A percentile compares a stretch with the other conserved stretches of the same genome.
Evolutionary conservation across 768 basidiomycete species (phyloP).

Genomic region (Calocybe indica): DNA sequence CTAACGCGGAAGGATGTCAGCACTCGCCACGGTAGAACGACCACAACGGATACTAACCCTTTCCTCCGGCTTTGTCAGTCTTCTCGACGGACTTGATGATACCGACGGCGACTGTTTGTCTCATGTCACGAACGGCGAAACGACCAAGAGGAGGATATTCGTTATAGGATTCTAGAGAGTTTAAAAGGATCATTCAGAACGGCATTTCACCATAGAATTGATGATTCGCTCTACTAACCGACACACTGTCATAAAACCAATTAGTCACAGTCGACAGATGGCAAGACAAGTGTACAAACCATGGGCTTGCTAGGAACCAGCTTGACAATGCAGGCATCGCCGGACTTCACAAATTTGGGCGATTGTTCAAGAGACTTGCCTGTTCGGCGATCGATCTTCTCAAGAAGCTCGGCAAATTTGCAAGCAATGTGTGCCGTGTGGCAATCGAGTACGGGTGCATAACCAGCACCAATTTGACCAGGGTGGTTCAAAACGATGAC

Average conservation of each 20-base stretch:
- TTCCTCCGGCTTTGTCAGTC: slow-evolving; percentile 84
- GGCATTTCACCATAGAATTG: not conserved
- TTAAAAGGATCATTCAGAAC: not conserved
- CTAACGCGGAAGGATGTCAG: slow-evolving; percentile 26
- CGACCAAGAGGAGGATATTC: slow-evolving; percentile 99
- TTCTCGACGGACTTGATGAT: slow-evolving; percentile 98
- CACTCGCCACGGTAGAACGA: not conserved
- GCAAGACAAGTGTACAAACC: slow-evolving; percentile 26
- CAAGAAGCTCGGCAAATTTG: slow-evolving; percentile 97
- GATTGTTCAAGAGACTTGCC: slow-evolving; percentile 84
- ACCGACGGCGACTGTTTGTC: slow-evolving; percentile 98
- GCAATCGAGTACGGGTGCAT: slow-evolving; percentile 98
- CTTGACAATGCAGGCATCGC: slow-evolving; percentile 99
- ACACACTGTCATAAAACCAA: slow-evolving; percentile 18
- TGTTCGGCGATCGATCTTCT: slow-evolving; percentile 99
- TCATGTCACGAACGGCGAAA: slow-evolving; percentile 99
- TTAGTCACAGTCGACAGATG: not conserved
- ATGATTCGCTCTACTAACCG: slow-evolving; percentile 22
- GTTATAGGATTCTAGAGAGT: slow-evolving; percentile 67
- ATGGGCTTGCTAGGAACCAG: slow-evolving; percentile 95
- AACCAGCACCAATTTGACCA: slow-evolving; percentile 98
- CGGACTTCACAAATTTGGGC: slow-evolving; percentile 99
- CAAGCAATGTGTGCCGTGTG: slow-evolving; percentile 99
- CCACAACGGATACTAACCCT: slow-evolving; percentile 45
- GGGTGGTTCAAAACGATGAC: slow-evolving; percentile 99